Conservation (phyloP, 805 yeast species). For the Ogataea trehalophila region DNA sequence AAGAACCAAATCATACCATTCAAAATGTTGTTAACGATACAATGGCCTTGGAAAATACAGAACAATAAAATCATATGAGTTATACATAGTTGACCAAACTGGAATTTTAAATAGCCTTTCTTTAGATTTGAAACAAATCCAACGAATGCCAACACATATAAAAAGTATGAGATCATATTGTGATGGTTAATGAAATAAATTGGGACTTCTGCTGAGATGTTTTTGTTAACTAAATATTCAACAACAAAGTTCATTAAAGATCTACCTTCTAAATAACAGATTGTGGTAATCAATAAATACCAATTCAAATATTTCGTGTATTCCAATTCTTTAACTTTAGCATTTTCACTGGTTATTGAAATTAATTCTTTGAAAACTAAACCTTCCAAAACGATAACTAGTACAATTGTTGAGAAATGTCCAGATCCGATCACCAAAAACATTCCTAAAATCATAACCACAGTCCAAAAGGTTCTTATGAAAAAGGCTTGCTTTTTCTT, state of each 20-base stretch:
- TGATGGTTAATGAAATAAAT: constrained; percentile 51
- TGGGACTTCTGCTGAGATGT: constrained; percentile 23
- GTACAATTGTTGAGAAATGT: constrained; percentile 70
- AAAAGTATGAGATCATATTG: constrained; percentile 73
- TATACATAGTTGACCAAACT: constrained; percentile 87
- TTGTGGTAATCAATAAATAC: constrained; percentile 86
- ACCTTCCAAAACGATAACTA: constrained; percentile 70
- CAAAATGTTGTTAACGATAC: constrained; percentile 82
- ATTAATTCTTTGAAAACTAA: constrained; percentile 90
- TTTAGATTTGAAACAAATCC: constrained; percentile 85
- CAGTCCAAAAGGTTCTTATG: constrained; percentile 87
- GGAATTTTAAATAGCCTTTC: constrained; percentile 85
- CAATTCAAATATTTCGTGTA: constrained; percentile 81
- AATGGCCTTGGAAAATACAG: constrained; percentile 91
- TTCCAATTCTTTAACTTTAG: constrained; percentile 79
- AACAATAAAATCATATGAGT: constrained; percentile 90
- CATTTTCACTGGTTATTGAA: constrained; percentile 68
- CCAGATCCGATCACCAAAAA: constrained; percentile 73
- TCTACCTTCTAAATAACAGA: constrained; percentile 86
- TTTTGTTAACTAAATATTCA: constrained; percentile 24
- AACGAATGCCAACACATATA: constrained; percentile 84
- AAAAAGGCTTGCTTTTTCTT: constrained; percentile 78
- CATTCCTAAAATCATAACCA: constrained; percentile 81
- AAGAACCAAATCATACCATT: constrained; percentile 94
- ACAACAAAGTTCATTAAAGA: constrained; percentile 56